Evolutionary conservation across 108 stramenopile genomes (phyloP).

Genomic region (Cyclotella kingstonii): DNA sequence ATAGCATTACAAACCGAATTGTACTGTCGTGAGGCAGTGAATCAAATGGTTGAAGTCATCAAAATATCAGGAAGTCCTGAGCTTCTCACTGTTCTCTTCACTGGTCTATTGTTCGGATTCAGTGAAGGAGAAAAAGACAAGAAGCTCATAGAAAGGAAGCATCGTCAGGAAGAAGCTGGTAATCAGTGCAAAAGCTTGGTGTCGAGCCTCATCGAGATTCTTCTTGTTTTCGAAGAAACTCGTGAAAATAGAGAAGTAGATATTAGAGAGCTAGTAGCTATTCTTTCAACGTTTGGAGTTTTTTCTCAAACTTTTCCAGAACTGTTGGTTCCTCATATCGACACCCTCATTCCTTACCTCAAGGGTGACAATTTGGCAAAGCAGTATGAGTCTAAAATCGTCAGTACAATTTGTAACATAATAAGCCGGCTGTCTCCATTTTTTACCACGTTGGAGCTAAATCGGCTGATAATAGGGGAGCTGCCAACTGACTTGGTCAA

Average conservation of each 20-base stretch:
- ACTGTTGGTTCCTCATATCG: constrained; percentile 72
- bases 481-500: constrained; percentile 65
- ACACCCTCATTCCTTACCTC: constrained; percentile 87
- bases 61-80: constrained; percentile 66
- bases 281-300: constrained; percentile 75
- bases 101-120: constrained; percentile 71
- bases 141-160: constrained; percentile 58
- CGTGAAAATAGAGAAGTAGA: constrained; percentile 33
- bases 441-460: constrained; percentile 49
- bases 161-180: constrained; percentile 48
- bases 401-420: constrained; percentile 59
- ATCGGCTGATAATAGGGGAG: constrained; percentile 42
- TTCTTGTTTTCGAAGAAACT: constrained; percentile 82
- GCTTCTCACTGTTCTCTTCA: constrained; percentile 67
- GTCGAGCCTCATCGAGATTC: constrained; percentile 69
- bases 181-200: constrained; percentile 68
- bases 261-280: constrained; percentile 75
- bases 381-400: constrained; percentile 65
- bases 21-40: constrained; percentile 52
- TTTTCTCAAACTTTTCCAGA: constrained; percentile 74
- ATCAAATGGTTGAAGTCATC: constrained; percentile 94
- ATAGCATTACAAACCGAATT: constrained; percentile 21
- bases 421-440: constrained; percentile 45
- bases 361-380: constrained; percentile 85
- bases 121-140: constrained; percentile 78